Evolutionary conservation across 345 rosid genomes (phyloP), one percentile per base, ranked within the genome.

Genomic region (Eucalyptus urophylla): DNA sequence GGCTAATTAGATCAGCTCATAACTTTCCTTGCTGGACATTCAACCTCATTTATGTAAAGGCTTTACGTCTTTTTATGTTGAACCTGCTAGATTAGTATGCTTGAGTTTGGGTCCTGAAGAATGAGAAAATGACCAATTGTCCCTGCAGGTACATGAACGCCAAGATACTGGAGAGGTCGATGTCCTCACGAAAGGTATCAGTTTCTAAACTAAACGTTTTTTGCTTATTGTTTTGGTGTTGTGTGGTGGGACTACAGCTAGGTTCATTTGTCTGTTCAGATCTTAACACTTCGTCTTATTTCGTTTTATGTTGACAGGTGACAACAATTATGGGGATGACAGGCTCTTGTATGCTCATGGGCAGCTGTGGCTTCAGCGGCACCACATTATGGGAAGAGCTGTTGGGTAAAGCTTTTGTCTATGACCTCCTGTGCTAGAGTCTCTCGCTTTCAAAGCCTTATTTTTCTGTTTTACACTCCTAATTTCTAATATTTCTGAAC

Each of bases 381-480:
- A 96, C 81, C 97, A 96, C 90, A 96, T 98, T 80, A 95, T 97
- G 97, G 98, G 99, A 60, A 92, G 99, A 89, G 99, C 98, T 86
- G 96, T 96, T 19, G 99, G 99, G 98, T 97, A 95, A 92, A 58
- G 62, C 80, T 80, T 87, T 49, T 37, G 33, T 33, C 53, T 56
- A 81, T 86, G 56, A 86, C 47, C 37, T 50, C 85, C 47, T 60
- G 37, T 87, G 87, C 86, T 9, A 86, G 60, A 13, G 29, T 86
- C 25, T 7, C 49, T 85, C 12, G 15, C 87, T 49, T 56, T n/a
- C 24, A 86, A 25, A 81, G 76, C 29, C 33, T 37, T 56, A 6
- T 47, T 45, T 76, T 40, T 40, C 85, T 40, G 27, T 76, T 40
- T 22, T 40, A 40, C 27, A 4, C 15, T 40, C 47, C 7, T 40